Conservation (phyloP, 2,329 filamentous ascomycete genomes). For the Colletotrichum sp. region DNA sequence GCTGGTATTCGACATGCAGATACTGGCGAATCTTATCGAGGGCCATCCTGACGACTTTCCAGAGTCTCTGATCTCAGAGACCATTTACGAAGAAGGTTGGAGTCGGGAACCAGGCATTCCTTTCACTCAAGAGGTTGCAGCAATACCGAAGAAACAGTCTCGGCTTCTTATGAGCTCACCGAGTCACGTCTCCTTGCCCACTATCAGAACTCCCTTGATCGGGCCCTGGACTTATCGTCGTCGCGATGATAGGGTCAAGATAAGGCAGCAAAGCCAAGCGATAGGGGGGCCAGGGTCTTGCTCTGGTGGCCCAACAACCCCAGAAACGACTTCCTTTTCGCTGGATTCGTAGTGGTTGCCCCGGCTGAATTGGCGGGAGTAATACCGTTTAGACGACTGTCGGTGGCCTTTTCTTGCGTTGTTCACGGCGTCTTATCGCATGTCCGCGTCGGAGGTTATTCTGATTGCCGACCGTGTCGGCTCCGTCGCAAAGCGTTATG, state of each 20-base stretch:
- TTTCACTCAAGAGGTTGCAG: not conserved
- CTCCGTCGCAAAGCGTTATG: not conserved
- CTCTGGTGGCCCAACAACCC: not conserved
- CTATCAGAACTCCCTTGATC: not conserved
- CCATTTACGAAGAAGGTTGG: not conserved
- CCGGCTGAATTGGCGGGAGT: not conserved
- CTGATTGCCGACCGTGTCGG: not conserved
- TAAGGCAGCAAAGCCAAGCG: not conserved
- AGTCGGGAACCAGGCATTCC: not conserved
- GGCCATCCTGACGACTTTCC: not conserved
- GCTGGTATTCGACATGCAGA: conserved; percentile 35
- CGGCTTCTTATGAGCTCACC: not conserved
- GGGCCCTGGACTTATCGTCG: not conserved
- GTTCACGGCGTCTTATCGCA: not conserved
- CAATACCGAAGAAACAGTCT: not conserved
- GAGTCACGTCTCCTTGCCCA: not conserved
- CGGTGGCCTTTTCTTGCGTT: not conserved
- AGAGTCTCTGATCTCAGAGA: not conserved
- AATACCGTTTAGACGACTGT: not conserved
- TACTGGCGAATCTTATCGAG: conserved; percentile 32
- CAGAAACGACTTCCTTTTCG: too few species aligned
- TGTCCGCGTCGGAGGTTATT: not conserved
- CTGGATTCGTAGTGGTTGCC: not conserved
- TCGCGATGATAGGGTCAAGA: not conserved
- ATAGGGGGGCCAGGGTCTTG: not conserved